Base-by-base conservation (phyloP, 2,329 filamentous ascomycete species). In the Xenoacremonium recifei region DNA sequence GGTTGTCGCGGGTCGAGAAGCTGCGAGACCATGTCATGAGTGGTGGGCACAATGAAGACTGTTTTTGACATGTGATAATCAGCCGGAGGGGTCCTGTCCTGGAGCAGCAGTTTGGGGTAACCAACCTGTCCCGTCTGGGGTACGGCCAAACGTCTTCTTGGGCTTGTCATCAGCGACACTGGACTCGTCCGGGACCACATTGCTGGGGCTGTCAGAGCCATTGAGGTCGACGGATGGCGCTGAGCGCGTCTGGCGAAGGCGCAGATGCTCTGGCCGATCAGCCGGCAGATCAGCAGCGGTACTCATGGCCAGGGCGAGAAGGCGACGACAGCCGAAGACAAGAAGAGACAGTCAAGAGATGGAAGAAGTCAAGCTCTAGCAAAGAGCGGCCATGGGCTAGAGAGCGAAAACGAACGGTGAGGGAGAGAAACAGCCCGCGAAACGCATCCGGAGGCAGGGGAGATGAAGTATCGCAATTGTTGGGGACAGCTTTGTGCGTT, bases 11-110 rank as follows among this genome's bases (percentile, higher is more conserved):
- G 93, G 58, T 95, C 93, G 56, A 99, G 82, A 41, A 99, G 79
- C 70, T 97, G 93, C 38, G 92, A 95, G 56, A 99, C 92, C 93
- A 99, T 97, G 70, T 99, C 93, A 75, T 96, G 90, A 42, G 93
- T 99, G 49, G 89, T 85, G 35, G 93, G 93, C 40, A 99, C 93
- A 44, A 89, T 86, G 64, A 99, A 99, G 58, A 96, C 93, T 97
- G 60, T 35, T 52, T 54, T 47, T 55, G 31, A 32, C 48, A 56
- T 47, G 44, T 55, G 46, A 55, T 35, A 47, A 46, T 59, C 48
- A 57, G 54, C 45, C 39, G 44, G n/a, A n/a, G n/a, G n/a, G n/a
- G n/a, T n/a, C n/a, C n/a, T n/a, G 46, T 45, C 38, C 48, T 35
- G 25, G 7, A 39, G 23, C 17, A 29, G 18, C 38, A 46, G 30